Percentiles rank a stretch among this genome's conserved stretches.
phyloP scores from a whole-genome alignment of 768 basidiomycete genomes.

The Phaffia australis region DNA sequence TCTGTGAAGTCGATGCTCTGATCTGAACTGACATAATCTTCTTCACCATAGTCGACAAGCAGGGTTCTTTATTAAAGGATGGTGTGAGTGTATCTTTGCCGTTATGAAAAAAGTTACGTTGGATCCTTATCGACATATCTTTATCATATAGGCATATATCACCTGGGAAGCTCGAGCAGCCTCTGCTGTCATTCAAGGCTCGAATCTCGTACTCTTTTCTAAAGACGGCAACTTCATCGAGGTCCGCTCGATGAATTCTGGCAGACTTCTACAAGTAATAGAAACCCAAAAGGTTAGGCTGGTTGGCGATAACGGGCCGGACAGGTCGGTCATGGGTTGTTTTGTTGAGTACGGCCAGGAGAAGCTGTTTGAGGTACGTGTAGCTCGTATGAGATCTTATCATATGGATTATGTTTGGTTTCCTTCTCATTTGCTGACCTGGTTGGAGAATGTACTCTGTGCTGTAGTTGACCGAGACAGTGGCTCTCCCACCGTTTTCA shows the following conservation, averaged over 20 bases:
- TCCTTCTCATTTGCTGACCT: too few relatives aligned
- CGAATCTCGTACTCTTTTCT: slow-evolving; percentile 12
- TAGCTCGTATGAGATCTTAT: too few relatives aligned
- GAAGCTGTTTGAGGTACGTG: too few relatives aligned
- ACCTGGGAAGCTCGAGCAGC: slow-evolving; percentile 16
- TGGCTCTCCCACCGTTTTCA: neutral
- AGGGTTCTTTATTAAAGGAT: slow-evolving; percentile 6
- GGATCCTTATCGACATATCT: neutral
- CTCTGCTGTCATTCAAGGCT: slow-evolving; percentile 15
- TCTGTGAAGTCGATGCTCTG: neutral
- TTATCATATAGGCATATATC: slow-evolving; percentile 14
- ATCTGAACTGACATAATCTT: neutral
- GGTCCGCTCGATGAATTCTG: slow-evolving; percentile 2
- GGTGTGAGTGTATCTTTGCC: slow-evolving; percentile 9
- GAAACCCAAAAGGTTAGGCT: neutral
- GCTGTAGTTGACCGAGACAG: slow-evolving; percentile 6
- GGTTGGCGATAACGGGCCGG: neutral
- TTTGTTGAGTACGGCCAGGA: neutral
- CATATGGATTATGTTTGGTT: too few relatives aligned
- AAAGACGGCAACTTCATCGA: slow-evolving; percentile 16
- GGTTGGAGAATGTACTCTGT: too few relatives aligned
- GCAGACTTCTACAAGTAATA: neutral
- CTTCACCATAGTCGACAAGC: neutral
- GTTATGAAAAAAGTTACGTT: neutral
- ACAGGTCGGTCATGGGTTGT: neutral